Evolutionary conservation across 2,329 filamentous ascomycete species (phyloP), one percentile per base, ranked within the genome.

Genomic region (Colletotrichum australisinense): DNA sequence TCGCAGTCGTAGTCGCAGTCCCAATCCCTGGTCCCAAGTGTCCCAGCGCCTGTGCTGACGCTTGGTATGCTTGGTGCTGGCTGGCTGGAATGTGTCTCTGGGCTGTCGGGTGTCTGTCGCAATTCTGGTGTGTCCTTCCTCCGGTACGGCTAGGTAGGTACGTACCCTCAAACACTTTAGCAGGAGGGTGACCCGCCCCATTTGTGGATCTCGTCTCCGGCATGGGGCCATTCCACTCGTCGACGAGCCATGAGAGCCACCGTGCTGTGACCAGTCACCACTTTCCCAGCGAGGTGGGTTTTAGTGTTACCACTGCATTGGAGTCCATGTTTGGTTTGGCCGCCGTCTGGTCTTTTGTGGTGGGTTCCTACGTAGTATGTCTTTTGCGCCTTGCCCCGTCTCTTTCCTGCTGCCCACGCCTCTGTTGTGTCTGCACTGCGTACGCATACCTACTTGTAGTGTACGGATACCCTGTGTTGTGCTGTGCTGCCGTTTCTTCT

Each of bases 251-350:
- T 49, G 49, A 52, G 69, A 32, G 64, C 57, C 69, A 63, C 57
- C n/a, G 59, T 65, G 70, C 70, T 73, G 59, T 64, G 42, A 56
- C 65, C 64, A 62, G 68, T 71, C 42, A 69, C 42, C 59, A 64
- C 28, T 73, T 67, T 59, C 66, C 55, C 66, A 64, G 70, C 55
- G 59, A 35, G 70, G 69, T 72, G 70, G 70, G 60, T 70, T 73
- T 62, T 64, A 65, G 70, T 73, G 70, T 55, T 70, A 70, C 70
- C 70, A 70, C 70, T 70, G 67, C 70, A 62, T 57, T 67, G 69
- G 66, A 65, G 59, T 65, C 55, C 67, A 65, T 22, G 66, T 70
- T 73, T 73, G 59, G 59, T 64, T 69, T 64, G 66, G 59, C 46
- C n/a, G 55, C 53, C 53, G 66, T 53, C 55, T 56, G 53, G 24